phyloP scores from a whole-genome alignment of 805 yeast genomes.

The Starmerella sp. region DNA sequence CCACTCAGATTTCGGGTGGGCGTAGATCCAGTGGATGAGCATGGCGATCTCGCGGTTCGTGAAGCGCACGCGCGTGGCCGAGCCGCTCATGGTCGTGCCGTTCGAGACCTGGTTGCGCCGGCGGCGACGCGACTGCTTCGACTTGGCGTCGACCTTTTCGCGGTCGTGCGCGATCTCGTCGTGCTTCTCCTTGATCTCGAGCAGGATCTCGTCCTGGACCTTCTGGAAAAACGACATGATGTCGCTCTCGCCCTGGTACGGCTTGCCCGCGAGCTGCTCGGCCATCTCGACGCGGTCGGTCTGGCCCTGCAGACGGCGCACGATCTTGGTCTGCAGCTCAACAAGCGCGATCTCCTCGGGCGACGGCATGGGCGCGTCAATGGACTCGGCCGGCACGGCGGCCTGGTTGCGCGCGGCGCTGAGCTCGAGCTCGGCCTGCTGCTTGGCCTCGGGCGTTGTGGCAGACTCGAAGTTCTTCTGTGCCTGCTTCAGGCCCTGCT shows the following conservation, averaged over 20 bases:
- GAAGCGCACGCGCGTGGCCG: slow-evolving; percentile 20
- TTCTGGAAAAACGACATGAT: slow-evolving; percentile 7
- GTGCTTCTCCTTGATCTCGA: slow-evolving; percentile 16
- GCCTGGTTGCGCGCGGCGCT: slow-evolving; percentile 13
- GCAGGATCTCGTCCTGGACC: slow-evolving; percentile 10
- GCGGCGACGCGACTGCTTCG: slow-evolving; percentile 17
- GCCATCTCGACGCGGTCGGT: slow-evolving; percentile 21
- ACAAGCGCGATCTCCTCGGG: slow-evolving; percentile 17
- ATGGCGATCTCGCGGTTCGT: slow-evolving; percentile 21
- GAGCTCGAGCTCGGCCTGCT: slow-evolving; percentile 1
- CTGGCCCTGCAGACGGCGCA: slow-evolving; percentile 20
- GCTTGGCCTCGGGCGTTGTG: slow-evolving; percentile 2
- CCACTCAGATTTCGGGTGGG: slow-evolving; percentile 17
- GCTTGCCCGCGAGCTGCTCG: slow-evolving; percentile 16
- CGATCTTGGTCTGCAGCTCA: slow-evolving; percentile 19
- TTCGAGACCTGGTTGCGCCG: slow-evolving; percentile 19
- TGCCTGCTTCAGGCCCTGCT: slow-evolving; percentile 8
- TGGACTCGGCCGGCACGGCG: slow-evolving; percentile 8
- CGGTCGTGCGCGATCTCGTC: slow-evolving; percentile 16
- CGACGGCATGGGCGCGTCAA: slow-evolving; percentile 12
- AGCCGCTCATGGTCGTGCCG: slow-evolving; percentile 19
- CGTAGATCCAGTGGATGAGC: slow-evolving; percentile 19
- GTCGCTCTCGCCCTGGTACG: slow-evolving; percentile 3
- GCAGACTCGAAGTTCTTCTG: slow-evolving; percentile 6
- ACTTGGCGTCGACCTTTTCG: slow-evolving; percentile 17